A percentile compares a stretch with the other conserved stretches of the same genome.
Conservation (phyloP, 495 filamentous ascomycete species). For the Talaromyces trachyspermus region DNA sequence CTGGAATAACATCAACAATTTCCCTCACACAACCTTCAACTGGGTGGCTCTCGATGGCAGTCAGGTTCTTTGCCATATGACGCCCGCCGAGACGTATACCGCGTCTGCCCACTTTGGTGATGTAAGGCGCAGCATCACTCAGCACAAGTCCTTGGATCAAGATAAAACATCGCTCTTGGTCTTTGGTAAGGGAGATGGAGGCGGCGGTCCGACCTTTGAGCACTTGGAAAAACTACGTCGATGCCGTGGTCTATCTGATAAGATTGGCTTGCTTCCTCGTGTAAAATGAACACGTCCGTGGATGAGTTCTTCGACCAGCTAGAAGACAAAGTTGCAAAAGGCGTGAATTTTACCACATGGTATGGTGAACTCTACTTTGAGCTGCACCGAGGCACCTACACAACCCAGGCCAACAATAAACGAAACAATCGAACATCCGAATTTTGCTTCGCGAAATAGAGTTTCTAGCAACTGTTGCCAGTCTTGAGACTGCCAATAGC, state of each 20-base stretch:
- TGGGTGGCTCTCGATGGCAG: conserved; percentile 94
- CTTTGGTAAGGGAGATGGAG: conserved; percentile 94
- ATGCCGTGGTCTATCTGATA: conserved; percentile 91
- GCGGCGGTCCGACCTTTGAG: conserved; percentile 89
- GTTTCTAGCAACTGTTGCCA: conserved; percentile 79
- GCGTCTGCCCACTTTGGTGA: conserved; percentile 93
- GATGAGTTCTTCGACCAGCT: conserved; percentile 89
- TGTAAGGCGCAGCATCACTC: conserved; percentile 78
- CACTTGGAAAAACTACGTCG: conserved; percentile 91
- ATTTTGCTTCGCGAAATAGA: conserved; percentile 81
- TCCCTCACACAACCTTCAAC: conserved; percentile 96
- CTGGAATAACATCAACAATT: conserved; percentile 98
- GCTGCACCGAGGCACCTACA: conserved; percentile 92
- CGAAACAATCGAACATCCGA: conserved; percentile 84
- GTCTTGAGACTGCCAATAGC: conserved; percentile 47
- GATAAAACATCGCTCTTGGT: conserved; percentile 82
- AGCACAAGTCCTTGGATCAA: conserved; percentile 92
- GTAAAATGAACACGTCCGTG: conserved; percentile 90
- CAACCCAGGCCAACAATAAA: conserved; percentile 96
- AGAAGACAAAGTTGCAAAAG: conserved; percentile 62
- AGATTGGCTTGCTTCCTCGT: conserved; percentile 70
- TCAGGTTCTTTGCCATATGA: conserved; percentile 96
- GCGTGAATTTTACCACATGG: conserved; percentile 84
- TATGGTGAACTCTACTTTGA: conserved; percentile 98
- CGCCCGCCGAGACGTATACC: conserved; percentile 89